Evolutionary conservation across 192 early-diverging fungal species (phyloP).

Genomic region (Podila verticillata): DNA sequence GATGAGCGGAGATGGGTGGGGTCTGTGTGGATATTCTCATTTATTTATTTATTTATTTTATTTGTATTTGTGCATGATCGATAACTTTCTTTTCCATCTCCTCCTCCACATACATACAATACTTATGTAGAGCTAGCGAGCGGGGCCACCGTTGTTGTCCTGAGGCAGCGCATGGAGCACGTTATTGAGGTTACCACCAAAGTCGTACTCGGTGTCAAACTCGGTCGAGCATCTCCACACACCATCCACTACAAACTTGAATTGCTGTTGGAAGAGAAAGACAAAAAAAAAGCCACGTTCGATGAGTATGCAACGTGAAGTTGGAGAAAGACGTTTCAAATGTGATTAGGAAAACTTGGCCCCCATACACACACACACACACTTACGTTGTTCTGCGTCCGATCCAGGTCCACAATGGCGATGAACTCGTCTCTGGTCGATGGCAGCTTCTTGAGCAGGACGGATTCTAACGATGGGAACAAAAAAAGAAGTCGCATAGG

Average conservation of each 20-base stretch:
- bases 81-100: no score
- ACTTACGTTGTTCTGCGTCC: conserved; percentile 33
- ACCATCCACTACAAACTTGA: conserved; percentile 56
- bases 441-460: conserved; percentile 19
- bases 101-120: not conserved
- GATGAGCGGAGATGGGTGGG: no score
- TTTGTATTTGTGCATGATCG: no score
- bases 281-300: not conserved
- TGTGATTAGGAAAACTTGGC: not conserved
- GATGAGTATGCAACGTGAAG: not conserved
- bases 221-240: conserved; percentile 52
- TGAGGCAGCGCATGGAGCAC: conserved; percentile 5
- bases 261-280: conserved; percentile 18
- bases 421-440: conserved; percentile 22
- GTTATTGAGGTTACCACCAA: conserved; percentile 33
- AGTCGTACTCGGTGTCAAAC: conserved; percentile 38
- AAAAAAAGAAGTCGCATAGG: not conserved
- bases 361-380: no score
- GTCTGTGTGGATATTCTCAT: no score
- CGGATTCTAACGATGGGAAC: conserved; percentile 12
- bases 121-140: no score
- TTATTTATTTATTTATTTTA: no score
- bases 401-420: conserved; percentile 23
- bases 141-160: not conserved
- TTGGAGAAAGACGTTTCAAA: not conserved